A percentile compares a stretch with the other conserved stretches of the same genome.
Conservation (phyloP, 2,329 filamentous ascomycete genomes). For the Thielaviopsis musarum region DNA sequence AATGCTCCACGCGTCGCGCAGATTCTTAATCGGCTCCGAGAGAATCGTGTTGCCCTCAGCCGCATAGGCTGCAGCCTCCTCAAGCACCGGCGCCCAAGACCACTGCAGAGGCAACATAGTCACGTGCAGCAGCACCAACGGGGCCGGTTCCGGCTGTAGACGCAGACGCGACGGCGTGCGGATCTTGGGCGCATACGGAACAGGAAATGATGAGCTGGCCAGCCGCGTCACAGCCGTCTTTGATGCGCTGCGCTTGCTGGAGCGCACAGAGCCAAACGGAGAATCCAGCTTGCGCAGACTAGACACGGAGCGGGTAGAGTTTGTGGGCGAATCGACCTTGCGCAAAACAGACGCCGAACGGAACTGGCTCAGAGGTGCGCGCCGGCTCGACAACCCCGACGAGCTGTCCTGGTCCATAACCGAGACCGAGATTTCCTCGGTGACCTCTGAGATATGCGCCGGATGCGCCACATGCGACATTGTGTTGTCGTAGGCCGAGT, state of each 20-base stretch:
- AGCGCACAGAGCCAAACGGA: conserved; percentile 40
- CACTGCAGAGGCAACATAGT: conserved; percentile 56
- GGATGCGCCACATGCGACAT: conserved; percentile 21
- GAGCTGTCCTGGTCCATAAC: conserved; percentile 22
- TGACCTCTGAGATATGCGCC: conserved; percentile 33
- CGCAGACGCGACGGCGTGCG: conserved; percentile 41
- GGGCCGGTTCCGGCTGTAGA: conserved; percentile 40
- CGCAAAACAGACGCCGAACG: conserved; percentile 52
- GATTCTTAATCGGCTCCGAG: conserved; percentile 28
- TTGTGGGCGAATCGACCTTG: background rate
- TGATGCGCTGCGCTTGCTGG: conserved; percentile 28
- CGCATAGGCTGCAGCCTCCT: conserved; percentile 17
- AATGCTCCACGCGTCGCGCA: conserved; percentile 48
- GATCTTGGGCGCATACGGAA: conserved; percentile 38
- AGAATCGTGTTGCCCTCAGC: conserved; percentile 16
- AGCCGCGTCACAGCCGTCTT: conserved; percentile 34
- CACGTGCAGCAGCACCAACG: conserved; percentile 61
- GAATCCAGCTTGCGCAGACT: conserved; percentile 54
- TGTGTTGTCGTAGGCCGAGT: conserved; percentile 3
- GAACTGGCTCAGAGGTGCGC: conserved; percentile 46
- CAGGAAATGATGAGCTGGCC: conserved; percentile 34
- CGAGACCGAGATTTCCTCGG: conserved; percentile 32
- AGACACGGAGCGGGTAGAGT: conserved; percentile 44
- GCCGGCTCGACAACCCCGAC: conserved; percentile 20
- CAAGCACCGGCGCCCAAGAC: conserved; percentile 42